Percentiles rank a stretch among this genome's conserved stretches.
Evolutionary conservation across 208 protist species (phyloP).

Genomic region (Leishmania gerbilli): DNA sequence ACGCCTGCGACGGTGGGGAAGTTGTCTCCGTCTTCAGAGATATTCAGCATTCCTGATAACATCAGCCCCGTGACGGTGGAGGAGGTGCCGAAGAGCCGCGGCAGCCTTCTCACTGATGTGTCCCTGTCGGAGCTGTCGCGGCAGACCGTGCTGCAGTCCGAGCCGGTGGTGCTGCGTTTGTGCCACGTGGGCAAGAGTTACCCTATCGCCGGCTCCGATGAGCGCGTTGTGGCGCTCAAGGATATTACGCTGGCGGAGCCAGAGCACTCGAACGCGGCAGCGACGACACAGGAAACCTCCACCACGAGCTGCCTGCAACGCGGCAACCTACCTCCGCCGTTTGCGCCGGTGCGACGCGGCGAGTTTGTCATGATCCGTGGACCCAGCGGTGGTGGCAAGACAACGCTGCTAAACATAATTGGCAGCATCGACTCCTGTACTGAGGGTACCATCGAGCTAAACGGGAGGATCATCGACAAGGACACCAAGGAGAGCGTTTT

Average conservation of each 20-base stretch:
- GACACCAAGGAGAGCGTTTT: conserved; percentile 80
- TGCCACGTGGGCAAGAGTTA: conserved; percentile 72
- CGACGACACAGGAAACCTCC: background rate
- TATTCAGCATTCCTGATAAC: background rate
- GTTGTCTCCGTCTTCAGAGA: background rate
- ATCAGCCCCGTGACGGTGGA: background rate
- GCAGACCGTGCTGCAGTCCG: conserved; percentile 26
- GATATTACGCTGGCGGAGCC: conserved; percentile 64
- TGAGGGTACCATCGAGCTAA: conserved; percentile 84
- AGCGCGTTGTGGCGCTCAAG: conserved; percentile 59
- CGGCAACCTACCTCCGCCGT: conserved; percentile 30
- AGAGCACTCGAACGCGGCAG: conserved; percentile 1
- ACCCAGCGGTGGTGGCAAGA: conserved; percentile 97
- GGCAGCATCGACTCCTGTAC: conserved; percentile 92
- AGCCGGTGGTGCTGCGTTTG: conserved; percentile 67
- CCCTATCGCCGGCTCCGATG: conserved; percentile 54
- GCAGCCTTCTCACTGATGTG: background rate
- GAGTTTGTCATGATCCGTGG: conserved; percentile 98
- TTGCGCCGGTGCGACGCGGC: conserved; percentile 83
- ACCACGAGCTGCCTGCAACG: background rate
- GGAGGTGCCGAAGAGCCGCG: background rate
- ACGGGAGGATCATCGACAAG: conserved; percentile 67
- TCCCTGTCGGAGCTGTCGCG: conserved; percentile 10
- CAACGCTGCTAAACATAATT: conserved; percentile 95
- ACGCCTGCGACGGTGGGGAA: background rate